Evolutionary conservation across 139 green algal species (phyloP).

Genomic region (Protoeuglena noctilucae): DNA sequence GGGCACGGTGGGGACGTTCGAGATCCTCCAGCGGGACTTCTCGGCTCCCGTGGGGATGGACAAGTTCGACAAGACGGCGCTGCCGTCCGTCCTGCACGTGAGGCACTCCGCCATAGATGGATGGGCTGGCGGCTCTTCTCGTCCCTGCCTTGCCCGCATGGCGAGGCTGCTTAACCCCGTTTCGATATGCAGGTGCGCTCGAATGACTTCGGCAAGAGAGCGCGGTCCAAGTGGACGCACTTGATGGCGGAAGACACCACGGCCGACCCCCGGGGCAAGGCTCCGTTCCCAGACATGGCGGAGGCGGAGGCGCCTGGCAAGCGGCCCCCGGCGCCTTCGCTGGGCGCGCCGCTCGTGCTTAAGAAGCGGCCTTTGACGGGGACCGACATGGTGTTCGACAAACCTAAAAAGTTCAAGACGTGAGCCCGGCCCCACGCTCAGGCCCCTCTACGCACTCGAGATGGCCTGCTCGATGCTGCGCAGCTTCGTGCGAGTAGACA

Average conservation of each 20-base stretch:
- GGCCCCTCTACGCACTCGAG: too few relatives aligned
- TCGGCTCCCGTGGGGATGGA: constrained; percentile 74
- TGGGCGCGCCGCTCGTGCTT: neutral
- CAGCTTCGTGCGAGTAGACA: constrained; percentile 39
- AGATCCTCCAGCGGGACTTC: constrained; percentile 59
- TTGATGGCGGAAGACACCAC: constrained; percentile 76
- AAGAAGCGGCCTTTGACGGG: constrained; percentile 8
- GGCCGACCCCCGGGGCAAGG: constrained; percentile 4
- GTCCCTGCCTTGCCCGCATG: neutral
- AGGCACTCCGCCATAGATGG: neutral
- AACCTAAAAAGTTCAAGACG: constrained; percentile 44
- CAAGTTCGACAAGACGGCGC: constrained; percentile 65
- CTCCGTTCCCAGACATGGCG: neutral
- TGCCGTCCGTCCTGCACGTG: constrained; percentile 86
- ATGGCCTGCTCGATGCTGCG: constrained; percentile 32
- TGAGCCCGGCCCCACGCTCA: too few relatives aligned
- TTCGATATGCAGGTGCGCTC: constrained; percentile 40
- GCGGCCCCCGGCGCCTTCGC: constrained; percentile 2
- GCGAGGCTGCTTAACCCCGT: neutral
- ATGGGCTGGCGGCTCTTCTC: neutral
- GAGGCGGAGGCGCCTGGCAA: constrained; percentile 5
- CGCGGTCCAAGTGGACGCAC: constrained; percentile 88
- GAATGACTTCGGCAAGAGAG: constrained; percentile 77
- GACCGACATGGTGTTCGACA: constrained; percentile 22
- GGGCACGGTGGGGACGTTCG: constrained; percentile 13